Percentiles rank a stretch among this genome's conserved stretches.
phyloP scores from a whole-genome alignment of 2,329 filamentous ascomycete species.

The Fusarium sp. region DNA sequence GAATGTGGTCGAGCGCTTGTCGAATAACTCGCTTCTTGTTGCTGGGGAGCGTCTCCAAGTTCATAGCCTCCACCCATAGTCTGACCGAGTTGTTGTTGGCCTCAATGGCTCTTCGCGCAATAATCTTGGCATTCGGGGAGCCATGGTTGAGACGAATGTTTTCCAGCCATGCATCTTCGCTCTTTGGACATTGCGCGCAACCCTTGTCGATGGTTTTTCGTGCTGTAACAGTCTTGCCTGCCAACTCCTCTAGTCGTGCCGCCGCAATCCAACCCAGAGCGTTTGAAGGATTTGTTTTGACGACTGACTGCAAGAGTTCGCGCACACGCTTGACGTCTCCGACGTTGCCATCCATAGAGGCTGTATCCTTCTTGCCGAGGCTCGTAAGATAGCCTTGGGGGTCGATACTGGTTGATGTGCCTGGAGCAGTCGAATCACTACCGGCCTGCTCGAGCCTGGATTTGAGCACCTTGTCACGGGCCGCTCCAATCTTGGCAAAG shows the following conservation, averaged over 20 bases:
- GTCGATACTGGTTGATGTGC: slow-evolving; percentile 91
- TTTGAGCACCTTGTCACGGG: slow-evolving; percentile 93
- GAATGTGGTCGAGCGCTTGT: slow-evolving; percentile 90
- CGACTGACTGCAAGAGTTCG: slow-evolving; percentile 92
- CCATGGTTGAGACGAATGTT: slow-evolving; percentile 90
- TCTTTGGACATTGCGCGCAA: slow-evolving; percentile 91
- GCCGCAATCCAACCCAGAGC: slow-evolving; percentile 96
- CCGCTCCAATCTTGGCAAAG: slow-evolving; percentile 96
- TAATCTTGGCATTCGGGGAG: slow-evolving; percentile 92
- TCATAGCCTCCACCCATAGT: slow-evolving; percentile 96
- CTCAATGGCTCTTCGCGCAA: slow-evolving; percentile 92
- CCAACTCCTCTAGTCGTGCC: slow-evolving; percentile 89
- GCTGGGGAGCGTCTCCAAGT: slow-evolving; percentile 81
- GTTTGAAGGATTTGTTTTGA: slow-evolving; percentile 95
- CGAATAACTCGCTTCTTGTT: slow-evolving; percentile 94
- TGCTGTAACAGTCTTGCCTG: slow-evolving; percentile 90
- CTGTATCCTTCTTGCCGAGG: slow-evolving; percentile 82
- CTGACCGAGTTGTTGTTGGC: slow-evolving; percentile 88
- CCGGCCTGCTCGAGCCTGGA: slow-evolving; percentile 91
- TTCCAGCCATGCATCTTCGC: slow-evolving; percentile 95
- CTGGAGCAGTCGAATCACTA: slow-evolving; percentile 73
- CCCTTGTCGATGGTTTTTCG: slow-evolving; percentile 89
- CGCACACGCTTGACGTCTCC: slow-evolving; percentile 96
- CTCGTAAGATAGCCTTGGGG: slow-evolving; percentile 96
- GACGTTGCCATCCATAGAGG: slow-evolving; percentile 83